Evolutionary conservation across 805 yeast species (phyloP).

Genomic region (Barnettozyma pratensis): DNA sequence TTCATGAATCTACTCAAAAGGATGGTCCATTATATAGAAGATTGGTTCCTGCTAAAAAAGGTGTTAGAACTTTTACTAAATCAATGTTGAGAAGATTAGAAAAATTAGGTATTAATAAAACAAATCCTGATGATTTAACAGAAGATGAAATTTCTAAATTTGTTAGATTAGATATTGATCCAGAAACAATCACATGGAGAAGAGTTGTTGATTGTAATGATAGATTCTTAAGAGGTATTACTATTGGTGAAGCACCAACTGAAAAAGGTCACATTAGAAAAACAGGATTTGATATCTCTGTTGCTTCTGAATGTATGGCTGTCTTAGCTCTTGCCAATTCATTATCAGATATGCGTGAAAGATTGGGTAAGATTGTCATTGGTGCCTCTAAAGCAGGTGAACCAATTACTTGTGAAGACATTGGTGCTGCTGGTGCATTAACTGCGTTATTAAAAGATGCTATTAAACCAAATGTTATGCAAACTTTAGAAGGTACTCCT

Average conservation of each 20-base stretch:
- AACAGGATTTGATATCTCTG: slow-evolving; percentile 81
- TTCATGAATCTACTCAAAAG: slow-evolving; percentile 73
- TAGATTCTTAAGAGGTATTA: slow-evolving; percentile 70
- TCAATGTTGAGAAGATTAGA: slow-evolving; percentile 63
- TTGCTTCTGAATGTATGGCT: slow-evolving; percentile 85
- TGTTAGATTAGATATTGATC: slow-evolving; percentile 73
- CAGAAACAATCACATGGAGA: slow-evolving; percentile 74
- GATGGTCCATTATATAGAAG: slow-evolving; percentile 70
- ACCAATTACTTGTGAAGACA: slow-evolving; percentile 90
- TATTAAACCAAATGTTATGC: slow-evolving; percentile 94
- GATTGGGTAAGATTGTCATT: slow-evolving; percentile 86
- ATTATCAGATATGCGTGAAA: slow-evolving; percentile 74
- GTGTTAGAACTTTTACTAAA: slow-evolving; percentile 58
- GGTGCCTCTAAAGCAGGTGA: slow-evolving; percentile 70
- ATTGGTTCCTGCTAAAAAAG: slow-evolving; percentile 73
- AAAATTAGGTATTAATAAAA: slow-evolving; percentile 66
- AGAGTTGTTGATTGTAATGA: slow-evolving; percentile 84
- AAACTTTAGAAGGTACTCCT: slow-evolving; percentile 95
- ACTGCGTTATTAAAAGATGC: slow-evolving; percentile 95
- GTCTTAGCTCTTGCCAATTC: slow-evolving; percentile 76
- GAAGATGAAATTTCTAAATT: slow-evolving; percentile 59
- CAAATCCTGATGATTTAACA: slow-evolving; percentile 68
- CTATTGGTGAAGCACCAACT: slow-evolving; percentile 77
- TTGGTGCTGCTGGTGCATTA: slow-evolving; percentile 93
- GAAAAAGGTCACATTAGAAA: slow-evolving; percentile 68